Base-by-base conservation (phyloP, 176 grass and related monocot genomes). In the Dendrocalamus sinicus region DNA sequence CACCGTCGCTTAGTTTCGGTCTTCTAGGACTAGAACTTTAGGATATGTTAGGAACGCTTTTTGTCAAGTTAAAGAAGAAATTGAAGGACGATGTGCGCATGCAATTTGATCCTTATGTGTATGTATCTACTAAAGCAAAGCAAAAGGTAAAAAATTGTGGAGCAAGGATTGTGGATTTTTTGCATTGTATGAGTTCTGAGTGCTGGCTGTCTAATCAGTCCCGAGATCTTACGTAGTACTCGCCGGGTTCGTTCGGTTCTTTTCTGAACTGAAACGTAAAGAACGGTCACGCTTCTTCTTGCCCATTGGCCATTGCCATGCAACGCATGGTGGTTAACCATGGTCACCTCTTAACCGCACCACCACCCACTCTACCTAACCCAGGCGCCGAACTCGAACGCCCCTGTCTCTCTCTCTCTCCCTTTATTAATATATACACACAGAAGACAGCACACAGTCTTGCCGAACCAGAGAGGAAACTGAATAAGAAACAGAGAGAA, bases 361-460 rank as follows among this genome's bases (percentile, higher is more conserved):
- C 83, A 32, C 11, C 53, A 70, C 20, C 71, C 72, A 1, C 1
- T 20, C 26, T 12, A 67, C 81, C 85, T 37, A 84, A 87, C 81
- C 85, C 61, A 1, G 43, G 17, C 32, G 9, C 26, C 46, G 17
- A 67, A 50, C 15, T 44, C 5, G 23, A 77, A 16, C 30, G 3
- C 13, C 6, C 59, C 4, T 48, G 28, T 9, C 41, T 37, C 12
- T 39, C 81, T 50, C 41, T 26, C 43, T 35, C 59, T 28, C 69
- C 70, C 78, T 86, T 92, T 92, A 89, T 92, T 89, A 86, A 39
- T 39, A 39, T 35, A 47, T 30, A 40, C 90, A 69, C 79, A 79
- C 89, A 86, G 87, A 79, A 78, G 58, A 77, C 77, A 69, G 72
- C 77, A 74, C 72, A 67, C 70, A 54, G 85, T 81, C 76, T 88